Evolutionary conservation across 2,329 filamentous ascomycete species (phyloP), one percentile per base, ranked within the genome.

Genomic region (Davidsoniella eucalypti): DNA sequence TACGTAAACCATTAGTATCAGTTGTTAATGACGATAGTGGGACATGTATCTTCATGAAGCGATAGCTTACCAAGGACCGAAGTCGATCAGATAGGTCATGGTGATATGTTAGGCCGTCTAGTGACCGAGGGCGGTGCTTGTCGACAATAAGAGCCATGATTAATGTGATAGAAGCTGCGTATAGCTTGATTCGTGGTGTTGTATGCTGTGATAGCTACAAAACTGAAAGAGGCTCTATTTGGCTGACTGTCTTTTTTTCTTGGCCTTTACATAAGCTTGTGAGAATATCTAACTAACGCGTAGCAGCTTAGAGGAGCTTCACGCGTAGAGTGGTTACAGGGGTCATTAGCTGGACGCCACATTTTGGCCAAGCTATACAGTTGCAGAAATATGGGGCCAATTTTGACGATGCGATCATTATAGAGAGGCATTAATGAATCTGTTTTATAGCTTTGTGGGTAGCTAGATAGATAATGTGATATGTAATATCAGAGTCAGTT

Each of bases 81-180:
- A 98, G 75, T 53, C 90, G 80, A 23, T 87, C 82, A 9, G 92
- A 95, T 42, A 98, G 77, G 55, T 94, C 87, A 50, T 78, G 67
- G 58, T 98, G 92, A 61, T 96, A 98, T 58, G 84, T 86, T 54
- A 95, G 74, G 52, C 73, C 68, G 54, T 90, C 84, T 1, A 92
- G 75, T 29, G 80, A 84, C 55, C 82, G 76, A 4, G 85, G 85
- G 23, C 79, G 71, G 60, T 83, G 78, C 58, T 83, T 84, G 61
- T 83, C 80, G 53, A 84, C 79, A 56, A 83, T 80, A 55, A 84
- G 73, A 45, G 78, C 77, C 77, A 82, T 82, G 48, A n/a, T 53
- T 12, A 2, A 46, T 17, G 14, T 45, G 16, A 51, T 45, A 17
- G 7, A 21, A 18, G n/a, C 9, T 18, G 9, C 8, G 29, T 39